Evolutionary conservation across 768 basidiomycete species (phyloP).

Genomic region (Rhizopogon roseolus): DNA sequence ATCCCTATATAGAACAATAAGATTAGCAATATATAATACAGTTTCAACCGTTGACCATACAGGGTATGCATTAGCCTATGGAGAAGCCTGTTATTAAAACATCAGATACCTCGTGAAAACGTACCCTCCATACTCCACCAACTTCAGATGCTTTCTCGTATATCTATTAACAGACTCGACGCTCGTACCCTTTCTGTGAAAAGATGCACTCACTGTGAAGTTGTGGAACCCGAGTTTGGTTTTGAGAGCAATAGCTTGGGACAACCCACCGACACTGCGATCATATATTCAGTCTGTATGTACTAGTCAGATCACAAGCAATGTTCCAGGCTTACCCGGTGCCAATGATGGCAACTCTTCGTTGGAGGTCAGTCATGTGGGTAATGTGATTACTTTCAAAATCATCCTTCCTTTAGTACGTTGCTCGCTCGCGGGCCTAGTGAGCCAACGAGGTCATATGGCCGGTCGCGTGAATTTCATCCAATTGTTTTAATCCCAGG

Average conservation of each 20-base stretch:
- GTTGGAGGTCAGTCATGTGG: background rate
- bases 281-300: background rate
- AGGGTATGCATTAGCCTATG: constrained; percentile 26
- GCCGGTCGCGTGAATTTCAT: background rate
- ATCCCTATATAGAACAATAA: constrained; percentile 26
- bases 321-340: constrained; percentile 14
- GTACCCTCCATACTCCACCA: constrained; percentile 51
- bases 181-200: background rate
- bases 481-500: background rate
- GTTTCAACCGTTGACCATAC: background rate
- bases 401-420: background rate
- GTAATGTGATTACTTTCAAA: background rate
- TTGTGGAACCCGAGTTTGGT: constrained; percentile 30
- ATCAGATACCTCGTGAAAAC: constrained; percentile 11
- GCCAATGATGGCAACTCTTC: constrained; percentile 17
- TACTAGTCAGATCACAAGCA: background rate
- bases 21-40: background rate
- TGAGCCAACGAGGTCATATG: background rate
- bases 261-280: constrained; percentile 36
- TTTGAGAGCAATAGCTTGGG: constrained; percentile 39
- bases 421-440: background rate
- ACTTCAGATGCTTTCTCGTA: constrained; percentile 40
- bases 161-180: constrained; percentile 27
- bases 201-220: constrained; percentile 31
- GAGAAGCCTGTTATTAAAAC: background rate